Base-by-base conservation (phyloP, 768 basidiomycete genomes). In the Lactarius evosmus region DNA sequence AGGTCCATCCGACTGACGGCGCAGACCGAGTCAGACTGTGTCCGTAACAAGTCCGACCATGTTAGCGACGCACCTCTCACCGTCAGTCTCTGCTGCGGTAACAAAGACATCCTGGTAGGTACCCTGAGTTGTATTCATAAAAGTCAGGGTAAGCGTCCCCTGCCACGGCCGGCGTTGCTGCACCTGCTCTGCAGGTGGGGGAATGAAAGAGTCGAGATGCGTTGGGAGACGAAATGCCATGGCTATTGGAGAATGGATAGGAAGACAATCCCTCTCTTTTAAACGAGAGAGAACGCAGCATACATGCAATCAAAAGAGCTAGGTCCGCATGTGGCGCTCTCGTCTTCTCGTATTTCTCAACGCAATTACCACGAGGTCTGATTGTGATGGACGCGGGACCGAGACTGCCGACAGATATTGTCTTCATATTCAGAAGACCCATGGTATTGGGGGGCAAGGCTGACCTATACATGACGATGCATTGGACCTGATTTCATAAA, bases 171-270 rank as follows among this genome's bases (percentile, higher is more conserved):
- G 72, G 9, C 76, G 75, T 36, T 72, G 72, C 32, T 70, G 70
- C 40, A 72, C 67, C 73, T 83, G 84, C 22, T 78, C 75, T 63
- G 74, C 75, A 57, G 83, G 83, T 67, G 83, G 78, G 61, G 85
- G 83, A 70, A 86, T 77, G 72, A 85, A 77, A 67, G 80, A 76
- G 72, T 83, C 83, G 65, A 85, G 79, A 69, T 84, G 80, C 55
- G 85, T 82, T 69, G 85, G 85, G 69, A 86, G 74, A 71, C 84
- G 83, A 76, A 83, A 84, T 73, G 82, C 82, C 84, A 85, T 85
- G 67, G 52, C 49, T 58, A 29, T 27, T 53, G 58, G 29, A 12
- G 49, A 29, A 46, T 40, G 16, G 25, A 38, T 29, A 55, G 33
- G 55, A 33, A 34, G 61, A 50, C 57, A 51, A 58, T 25, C 32